Evolutionary conservation across 495 filamentous ascomycete species (phyloP).

Genomic region (Daldinia concentrica): DNA sequence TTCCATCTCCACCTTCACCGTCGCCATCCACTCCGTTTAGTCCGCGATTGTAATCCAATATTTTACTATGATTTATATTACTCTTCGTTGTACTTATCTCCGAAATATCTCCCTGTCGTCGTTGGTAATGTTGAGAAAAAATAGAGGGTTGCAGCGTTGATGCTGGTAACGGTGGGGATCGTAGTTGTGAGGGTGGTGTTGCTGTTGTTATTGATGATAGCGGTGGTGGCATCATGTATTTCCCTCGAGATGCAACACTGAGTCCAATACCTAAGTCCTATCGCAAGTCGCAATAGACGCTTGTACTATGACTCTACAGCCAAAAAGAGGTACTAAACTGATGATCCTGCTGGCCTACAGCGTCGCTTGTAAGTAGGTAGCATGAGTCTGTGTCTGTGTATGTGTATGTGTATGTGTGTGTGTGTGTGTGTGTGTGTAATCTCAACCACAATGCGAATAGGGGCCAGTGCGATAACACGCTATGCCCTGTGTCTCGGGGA

Average conservation of each 20-base stretch:
- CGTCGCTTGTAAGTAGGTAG: conserved; percentile 10
- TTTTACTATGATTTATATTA: conserved; percentile 5
- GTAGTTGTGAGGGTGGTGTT: conserved; percentile 9
- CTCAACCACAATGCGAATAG: conserved; percentile 11
- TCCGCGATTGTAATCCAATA: conserved; percentile 21
- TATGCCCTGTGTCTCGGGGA: conserved; percentile 1
- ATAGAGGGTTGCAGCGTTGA: conserved; percentile 10
- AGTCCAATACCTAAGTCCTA: conserved; percentile 13
- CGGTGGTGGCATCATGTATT: conserved; percentile 34
- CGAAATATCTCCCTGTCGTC: not conserved
- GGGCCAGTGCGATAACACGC: conserved; percentile 27
- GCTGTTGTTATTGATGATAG: conserved; percentile 4
- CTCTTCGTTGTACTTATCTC: not conserved
- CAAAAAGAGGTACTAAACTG: conserved; percentile 33
- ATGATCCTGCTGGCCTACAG: conserved; percentile 29
- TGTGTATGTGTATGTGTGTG: not conserved
- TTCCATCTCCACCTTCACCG: conserved; percentile 12
- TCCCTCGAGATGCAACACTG: conserved; percentile 11
- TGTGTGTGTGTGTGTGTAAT: conserved; percentile 4
- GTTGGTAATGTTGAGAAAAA: conserved; percentile 15
- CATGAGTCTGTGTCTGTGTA: conserved; percentile 10
- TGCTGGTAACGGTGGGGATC: conserved; percentile 17
- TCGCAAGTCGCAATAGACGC: conserved; percentile 22
- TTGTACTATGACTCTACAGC: conserved; percentile 31
- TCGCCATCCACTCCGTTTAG: conserved; percentile 14